These are phyloP conservation scores for Teratosphaeria epicoccoides DNA, from an alignment of 2,329 filamentous ascomycete genomes.

Conservation along the genomic window DNA sequence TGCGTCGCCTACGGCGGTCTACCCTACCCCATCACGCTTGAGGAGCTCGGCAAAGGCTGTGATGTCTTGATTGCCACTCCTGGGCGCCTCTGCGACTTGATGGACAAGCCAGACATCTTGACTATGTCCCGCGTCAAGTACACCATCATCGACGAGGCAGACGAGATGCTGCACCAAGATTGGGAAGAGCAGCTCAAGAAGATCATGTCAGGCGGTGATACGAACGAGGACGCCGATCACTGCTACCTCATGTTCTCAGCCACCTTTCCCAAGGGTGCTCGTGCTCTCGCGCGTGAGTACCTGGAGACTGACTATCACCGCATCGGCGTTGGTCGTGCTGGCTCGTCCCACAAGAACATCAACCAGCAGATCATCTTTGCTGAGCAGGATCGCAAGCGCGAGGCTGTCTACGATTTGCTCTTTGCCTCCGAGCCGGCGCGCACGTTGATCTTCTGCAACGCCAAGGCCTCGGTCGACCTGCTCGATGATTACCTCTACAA, in stretches of 20 bases:
- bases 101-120: constrained; percentile 57
- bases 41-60: constrained; percentile 70
- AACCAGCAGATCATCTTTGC: constrained; percentile 62
- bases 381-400: constrained; percentile 55
- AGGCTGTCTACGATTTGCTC: constrained; percentile 62
- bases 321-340: constrained; percentile 77
- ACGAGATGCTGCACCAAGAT: constrained; percentile 71
- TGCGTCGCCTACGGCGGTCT: constrained; percentile 82
- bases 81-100: constrained; percentile 76
- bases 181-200: constrained; percentile 67
- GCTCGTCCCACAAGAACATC: constrained; percentile 67
- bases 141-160: constrained; percentile 83
- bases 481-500: constrained; percentile 85
- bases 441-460: constrained; percentile 85
- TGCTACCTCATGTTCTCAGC: constrained; percentile 80
- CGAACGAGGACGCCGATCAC: constrained; percentile 62
- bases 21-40: constrained; percentile 56
- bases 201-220: constrained; percentile 73
- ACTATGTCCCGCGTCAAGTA: constrained; percentile 64
- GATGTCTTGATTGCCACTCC: constrained; percentile 83
- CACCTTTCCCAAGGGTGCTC: constrained; percentile 75
- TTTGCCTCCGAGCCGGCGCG: constrained; percentile 59
- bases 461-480: constrained; percentile 64
- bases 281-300: constrained; percentile 65
- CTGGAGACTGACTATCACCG: constrained; percentile 65